Evolutionary conservation across 2,329 filamentous ascomycete genomes (phyloP).

Genomic region (Xylariaceae sp.): DNA sequence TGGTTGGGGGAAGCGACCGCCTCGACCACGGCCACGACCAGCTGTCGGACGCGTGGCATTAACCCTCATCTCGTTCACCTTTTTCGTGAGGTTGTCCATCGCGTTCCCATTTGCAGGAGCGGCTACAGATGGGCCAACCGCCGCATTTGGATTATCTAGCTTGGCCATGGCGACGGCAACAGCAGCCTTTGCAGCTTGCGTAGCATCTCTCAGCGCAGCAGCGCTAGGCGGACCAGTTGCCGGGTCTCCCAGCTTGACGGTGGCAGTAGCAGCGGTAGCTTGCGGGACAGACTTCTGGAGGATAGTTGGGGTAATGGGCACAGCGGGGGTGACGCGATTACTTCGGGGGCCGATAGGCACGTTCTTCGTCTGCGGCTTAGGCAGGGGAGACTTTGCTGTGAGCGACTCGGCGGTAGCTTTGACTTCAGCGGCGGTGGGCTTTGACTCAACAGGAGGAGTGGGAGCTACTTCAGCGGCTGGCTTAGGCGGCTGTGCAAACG

Average conservation of each 20-base stretch:
- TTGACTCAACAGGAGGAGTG: slow-evolving; percentile 65
- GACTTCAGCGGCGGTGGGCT: slow-evolving; percentile 56
- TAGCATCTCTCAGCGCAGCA: slow-evolving; percentile 61
- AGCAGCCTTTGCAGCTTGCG: slow-evolving; percentile 70
- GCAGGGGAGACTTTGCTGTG: slow-evolving; percentile 35
- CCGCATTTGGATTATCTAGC: slow-evolving; percentile 43
- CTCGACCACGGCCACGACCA: slow-evolving; percentile 45
- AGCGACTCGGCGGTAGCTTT: slow-evolving; percentile 50
- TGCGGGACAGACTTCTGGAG: slow-evolving; percentile 30
- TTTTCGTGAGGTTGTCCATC: slow-evolving; percentile 70
- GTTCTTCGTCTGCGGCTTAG: slow-evolving; percentile 34
- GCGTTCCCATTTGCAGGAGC: slow-evolving; percentile 42
- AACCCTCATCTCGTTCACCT: slow-evolving; percentile 74
- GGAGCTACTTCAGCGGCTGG: slow-evolving; percentile 49
- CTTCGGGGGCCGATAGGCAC: slow-evolving; percentile 48
- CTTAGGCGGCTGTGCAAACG: slow-evolving; percentile 46
- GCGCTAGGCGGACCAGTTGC: slow-evolving; percentile 36
- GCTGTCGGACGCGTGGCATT: slow-evolving; percentile 54
- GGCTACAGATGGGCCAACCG: slow-evolving; percentile 19
- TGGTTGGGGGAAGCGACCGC: slow-evolving; percentile 41
- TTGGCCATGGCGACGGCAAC: slow-evolving; percentile 81
- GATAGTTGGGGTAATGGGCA: slow-evolving; percentile 57
- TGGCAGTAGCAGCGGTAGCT: slow-evolving; percentile 26
- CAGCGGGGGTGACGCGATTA: slow-evolving; percentile 60
- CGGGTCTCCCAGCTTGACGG: slow-evolving; percentile 38